These are phyloP conservation scores for Alternaria viburni DNA, from an alignment of 2,329 filamentous ascomycete species.

Conservation along the genomic window DNA sequence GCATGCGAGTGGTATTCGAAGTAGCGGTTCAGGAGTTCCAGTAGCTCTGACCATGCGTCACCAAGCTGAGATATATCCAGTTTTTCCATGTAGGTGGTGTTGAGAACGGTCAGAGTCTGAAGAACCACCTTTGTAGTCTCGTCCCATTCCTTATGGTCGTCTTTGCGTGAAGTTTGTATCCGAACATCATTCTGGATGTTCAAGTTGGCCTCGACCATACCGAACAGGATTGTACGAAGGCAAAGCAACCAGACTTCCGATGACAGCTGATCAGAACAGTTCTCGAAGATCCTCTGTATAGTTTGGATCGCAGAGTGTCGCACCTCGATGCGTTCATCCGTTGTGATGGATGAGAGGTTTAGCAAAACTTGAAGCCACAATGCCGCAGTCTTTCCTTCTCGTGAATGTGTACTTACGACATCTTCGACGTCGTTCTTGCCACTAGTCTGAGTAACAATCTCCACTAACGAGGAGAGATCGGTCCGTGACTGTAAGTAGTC, in stretches of 20 bases:
- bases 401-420: slow-evolving; percentile 65
- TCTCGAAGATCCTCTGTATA: slow-evolving; percentile 87
- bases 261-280: slow-evolving; percentile 80
- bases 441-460: slow-evolving; percentile 18
- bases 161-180: slow-evolving; percentile 15
- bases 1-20: slow-evolving; percentile 49
- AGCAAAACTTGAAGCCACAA: slow-evolving; percentile 80
- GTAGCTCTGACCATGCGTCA: slow-evolving; percentile 75
- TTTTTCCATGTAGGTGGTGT: slow-evolving; percentile 77
- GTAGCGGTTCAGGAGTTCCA: slow-evolving; percentile 69
- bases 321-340: slow-evolving; percentile 74
- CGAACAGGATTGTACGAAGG: slow-evolving; percentile 80
- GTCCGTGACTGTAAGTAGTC: slow-evolving; percentile 73
- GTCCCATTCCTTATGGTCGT: slow-evolving; percentile 44
- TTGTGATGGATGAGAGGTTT: slow-evolving; percentile 72
- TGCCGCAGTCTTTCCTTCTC: slow-evolving; percentile 70
- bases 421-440: slow-evolving; percentile 61
- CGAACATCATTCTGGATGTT: slow-evolving; percentile 31
- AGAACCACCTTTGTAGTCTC: slow-evolving; percentile 50
- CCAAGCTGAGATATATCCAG: slow-evolving; percentile 73
- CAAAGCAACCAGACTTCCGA: slow-evolving; percentile 84
- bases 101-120: slow-evolving; percentile 57
- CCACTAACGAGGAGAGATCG: slow-evolving; percentile 46
- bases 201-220: slow-evolving; percentile 71
- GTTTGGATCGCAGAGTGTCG: slow-evolving; percentile 91